Percentiles rank a stretch among this genome's conserved stretches.
phyloP scores from a whole-genome alignment of 2,329 filamentous ascomycete genomes.

The Chrysoporthe deuterocubensis region DNA sequence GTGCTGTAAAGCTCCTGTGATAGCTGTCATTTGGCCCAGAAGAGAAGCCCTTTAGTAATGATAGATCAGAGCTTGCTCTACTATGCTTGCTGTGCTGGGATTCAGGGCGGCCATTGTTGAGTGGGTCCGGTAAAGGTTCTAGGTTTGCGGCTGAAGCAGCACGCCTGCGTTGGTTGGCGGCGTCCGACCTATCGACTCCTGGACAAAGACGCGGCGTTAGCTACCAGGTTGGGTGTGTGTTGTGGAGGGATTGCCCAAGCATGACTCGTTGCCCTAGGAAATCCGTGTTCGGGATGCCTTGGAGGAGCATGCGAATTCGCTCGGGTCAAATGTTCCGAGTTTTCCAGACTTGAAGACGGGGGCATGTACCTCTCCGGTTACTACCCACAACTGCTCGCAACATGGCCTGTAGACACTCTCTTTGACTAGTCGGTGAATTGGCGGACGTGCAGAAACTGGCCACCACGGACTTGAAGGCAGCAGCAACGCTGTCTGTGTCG shows the following conservation, averaged over 20 bases:
- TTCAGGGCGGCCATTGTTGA: conserved; percentile 54
- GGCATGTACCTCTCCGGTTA: conserved; percentile 65
- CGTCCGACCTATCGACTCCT: conserved; percentile 26
- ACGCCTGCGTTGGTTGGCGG: conserved; percentile 38
- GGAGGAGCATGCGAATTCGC: conserved; percentile 10
- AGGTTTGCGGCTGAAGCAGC: conserved; percentile 66
- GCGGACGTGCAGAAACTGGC: conserved; percentile 75
- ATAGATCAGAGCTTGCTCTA: conserved; percentile 73
- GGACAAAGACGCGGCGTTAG: conserved; percentile 8
- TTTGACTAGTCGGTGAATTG: conserved; percentile 71
- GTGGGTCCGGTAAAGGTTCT: conserved; percentile 54
- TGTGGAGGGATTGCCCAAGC: conserved; percentile 1
- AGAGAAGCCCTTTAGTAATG: conserved; percentile 56
- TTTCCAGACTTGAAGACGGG: neutral
- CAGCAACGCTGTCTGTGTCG: conserved; percentile 66
- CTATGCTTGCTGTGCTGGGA: conserved; percentile 69
- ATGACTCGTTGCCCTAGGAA: conserved; percentile 16
- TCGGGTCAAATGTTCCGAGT: conserved; percentile 19
- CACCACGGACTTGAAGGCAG: conserved; percentile 70
- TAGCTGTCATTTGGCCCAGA: conserved; percentile 50
- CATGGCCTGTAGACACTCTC: conserved; percentile 76
- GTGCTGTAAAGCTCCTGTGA: conserved; percentile 46
- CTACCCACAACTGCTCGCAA: conserved; percentile 71
- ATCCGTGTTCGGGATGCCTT: neutral
- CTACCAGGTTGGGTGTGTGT: neutral